Evolutionary conservation across 768 basidiomycete genomes (phyloP).

Genomic region (Pulveroboletus ravenelii): DNA sequence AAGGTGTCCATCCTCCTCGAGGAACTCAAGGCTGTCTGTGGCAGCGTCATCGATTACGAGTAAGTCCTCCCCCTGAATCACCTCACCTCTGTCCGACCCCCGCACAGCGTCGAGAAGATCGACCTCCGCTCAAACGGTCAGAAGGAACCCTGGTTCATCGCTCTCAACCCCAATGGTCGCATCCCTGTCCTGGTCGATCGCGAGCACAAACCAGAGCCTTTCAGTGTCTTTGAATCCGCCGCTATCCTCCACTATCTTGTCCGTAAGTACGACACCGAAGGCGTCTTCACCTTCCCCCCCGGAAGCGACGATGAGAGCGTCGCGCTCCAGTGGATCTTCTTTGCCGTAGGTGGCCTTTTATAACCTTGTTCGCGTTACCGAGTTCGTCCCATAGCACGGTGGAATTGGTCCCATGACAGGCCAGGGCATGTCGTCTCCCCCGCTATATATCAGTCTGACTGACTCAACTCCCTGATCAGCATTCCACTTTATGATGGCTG

Average conservation of each 20-base stretch:
- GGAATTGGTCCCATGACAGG: conserved; percentile 89
- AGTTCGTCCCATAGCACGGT: conserved; percentile 49
- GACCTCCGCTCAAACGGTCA: conserved; percentile 63
- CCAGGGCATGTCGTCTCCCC: conserved; percentile 34
- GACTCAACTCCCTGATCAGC: conserved; percentile 32
- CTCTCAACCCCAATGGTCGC: conserved; percentile 67
- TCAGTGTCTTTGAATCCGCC: conserved; percentile 69
- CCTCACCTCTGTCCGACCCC: background rate
- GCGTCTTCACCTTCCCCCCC: conserved; percentile 62
- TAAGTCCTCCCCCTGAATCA: conserved; percentile 18
- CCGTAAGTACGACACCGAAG: conserved; percentile 76
- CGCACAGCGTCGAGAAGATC: conserved; percentile 45
- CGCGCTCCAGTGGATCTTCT: conserved; percentile 85
- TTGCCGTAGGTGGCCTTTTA: conserved; percentile 43
- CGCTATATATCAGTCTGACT: conserved; percentile 6
- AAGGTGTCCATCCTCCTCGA: conserved; percentile 52
- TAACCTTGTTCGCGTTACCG: background rate
- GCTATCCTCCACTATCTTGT: conserved; percentile 82
- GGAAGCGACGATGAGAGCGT: conserved; percentile 61
- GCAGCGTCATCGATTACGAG: conserved; percentile 46
- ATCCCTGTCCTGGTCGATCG: conserved; percentile 68
- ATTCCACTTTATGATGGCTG: conserved; percentile 63
- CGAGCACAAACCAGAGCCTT: conserved; percentile 46
- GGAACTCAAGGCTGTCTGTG: conserved; percentile 55
- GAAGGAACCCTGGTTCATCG: conserved; percentile 78